phyloP scores from a whole-genome alignment of 2,329 filamentous ascomycete genomes.

The Cryphonectria parasitica region DNA sequence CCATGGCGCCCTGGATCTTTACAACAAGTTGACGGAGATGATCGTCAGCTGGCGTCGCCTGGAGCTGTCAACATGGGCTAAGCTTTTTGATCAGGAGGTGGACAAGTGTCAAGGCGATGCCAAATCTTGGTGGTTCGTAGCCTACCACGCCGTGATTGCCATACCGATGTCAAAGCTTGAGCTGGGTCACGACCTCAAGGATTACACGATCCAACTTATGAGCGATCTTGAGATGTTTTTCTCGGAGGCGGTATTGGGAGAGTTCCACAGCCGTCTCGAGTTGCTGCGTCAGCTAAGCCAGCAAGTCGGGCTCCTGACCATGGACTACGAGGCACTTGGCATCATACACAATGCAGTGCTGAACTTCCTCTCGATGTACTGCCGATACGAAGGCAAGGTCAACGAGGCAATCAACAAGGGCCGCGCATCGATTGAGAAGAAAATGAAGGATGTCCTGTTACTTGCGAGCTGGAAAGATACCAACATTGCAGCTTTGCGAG shows the following conservation, averaged over 20 bases:
- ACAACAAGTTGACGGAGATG: constrained; percentile 77
- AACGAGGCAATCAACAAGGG: constrained; percentile 67
- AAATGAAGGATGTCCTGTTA: constrained; percentile 90
- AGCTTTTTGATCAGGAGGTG: constrained; percentile 82
- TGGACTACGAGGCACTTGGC: constrained; percentile 61
- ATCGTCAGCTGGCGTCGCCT: constrained; percentile 89
- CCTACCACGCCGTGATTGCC: constrained; percentile 85
- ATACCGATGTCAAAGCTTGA: constrained; percentile 70
- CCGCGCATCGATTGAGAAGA: constrained; percentile 80
- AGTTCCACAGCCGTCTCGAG: constrained; percentile 73
- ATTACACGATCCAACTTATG: constrained; percentile 72
- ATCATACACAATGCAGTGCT: constrained; percentile 66
- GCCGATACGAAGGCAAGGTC: constrained; percentile 69
- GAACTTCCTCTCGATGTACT: constrained; percentile 79
- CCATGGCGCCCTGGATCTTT: constrained; percentile 70
- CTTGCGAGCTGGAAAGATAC: constrained; percentile 98
- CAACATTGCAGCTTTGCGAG: constrained; percentile 85
- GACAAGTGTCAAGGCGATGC: constrained; percentile 77
- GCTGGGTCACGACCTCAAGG: constrained; percentile 59
- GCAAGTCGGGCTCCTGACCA: constrained; percentile 65
- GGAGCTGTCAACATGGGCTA: constrained; percentile 90
- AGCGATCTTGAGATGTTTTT: constrained; percentile 81
- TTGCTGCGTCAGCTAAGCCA: constrained; percentile 68
- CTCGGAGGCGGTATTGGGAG: constrained; percentile 75
- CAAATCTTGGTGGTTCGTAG: constrained; percentile 93